Base-by-base conservation (phyloP, 148 eudicot species). In the Rheum nobile region DNA sequence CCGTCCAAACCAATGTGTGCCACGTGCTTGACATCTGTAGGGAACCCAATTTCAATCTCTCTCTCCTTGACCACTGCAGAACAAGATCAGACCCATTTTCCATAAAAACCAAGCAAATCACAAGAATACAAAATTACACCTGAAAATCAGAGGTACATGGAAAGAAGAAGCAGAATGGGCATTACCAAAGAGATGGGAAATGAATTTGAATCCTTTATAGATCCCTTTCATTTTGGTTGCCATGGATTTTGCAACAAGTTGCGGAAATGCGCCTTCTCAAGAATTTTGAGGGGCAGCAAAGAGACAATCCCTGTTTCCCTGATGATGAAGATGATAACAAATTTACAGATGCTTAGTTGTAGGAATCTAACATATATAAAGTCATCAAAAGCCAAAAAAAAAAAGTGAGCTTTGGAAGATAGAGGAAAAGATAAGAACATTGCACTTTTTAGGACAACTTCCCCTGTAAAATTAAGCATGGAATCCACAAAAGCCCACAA, bases 1-100 rank as follows among this genome's bases (percentile, higher is more conserved):
- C 92, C 92, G 75, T 89, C 92, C 89, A 85, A 89, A 6, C 97
- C 97, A 39, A 91, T 91, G 47, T 91, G 97, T 31, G 95, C 89
- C 67, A 91, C 90, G 77, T 91, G 97, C 75, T 91, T 91, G 57
- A 89, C 95, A 86, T 89, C 92, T 17, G 97, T 91, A 22, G 97
- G 97, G 8, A 61, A 74, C 78, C 97, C 97, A 74, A 91, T 91
- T 82, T 91, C 95, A 61, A 91, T 77, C 80, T 91, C 97, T 28
- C 85, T 79, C 32, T 88, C 91, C 84, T 85, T 91, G 28, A 86
- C 90, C 78, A 82, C 91, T 87, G 74, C 67, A 71, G 61, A 69
- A 19, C 43, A 69, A 41, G 29, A 61, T 29, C 68, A 61, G 4
- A 69, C 26, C 47, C 6, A 71, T 21, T 38, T 52, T 61, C 52